A percentile compares a stretch with the other conserved stretches of the same genome.
Conservation (phyloP, 768 basidiomycete genomes). For the Leucogyrophana mollusca region DNA sequence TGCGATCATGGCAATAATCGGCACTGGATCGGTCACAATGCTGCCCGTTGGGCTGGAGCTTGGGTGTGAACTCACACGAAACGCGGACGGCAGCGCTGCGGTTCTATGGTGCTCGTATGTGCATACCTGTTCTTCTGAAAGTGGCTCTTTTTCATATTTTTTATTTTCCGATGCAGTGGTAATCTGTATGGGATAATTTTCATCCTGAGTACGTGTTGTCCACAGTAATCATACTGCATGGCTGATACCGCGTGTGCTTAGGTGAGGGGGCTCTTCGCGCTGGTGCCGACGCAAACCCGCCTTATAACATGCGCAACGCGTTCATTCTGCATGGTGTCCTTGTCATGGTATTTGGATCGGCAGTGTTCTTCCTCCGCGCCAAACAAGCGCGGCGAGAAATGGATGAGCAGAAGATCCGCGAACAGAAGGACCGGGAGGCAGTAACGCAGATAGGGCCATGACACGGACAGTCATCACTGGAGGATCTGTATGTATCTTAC, state of each 20-base stretch:
- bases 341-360: slow-evolving; percentile 35
- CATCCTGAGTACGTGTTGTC: slow-evolving; percentile 49
- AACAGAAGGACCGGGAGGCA: no score
- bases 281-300: slow-evolving; percentile 56
- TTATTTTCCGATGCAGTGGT: slow-evolving; percentile 39
- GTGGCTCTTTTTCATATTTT: no score
- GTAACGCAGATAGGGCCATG: no score
- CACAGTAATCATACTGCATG: not conserved
- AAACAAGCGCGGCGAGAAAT: slow-evolving; percentile 59
- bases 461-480: no score
- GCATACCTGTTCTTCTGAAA: not conserved
- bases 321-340: slow-evolving; percentile 66
- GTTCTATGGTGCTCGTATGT: slow-evolving; percentile 74
- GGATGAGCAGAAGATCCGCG: slow-evolving; percentile 52
- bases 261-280: slow-evolving; percentile 71
- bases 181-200: slow-evolving; percentile 65
- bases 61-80: slow-evolving; percentile 75
- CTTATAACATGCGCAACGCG: slow-evolving; percentile 68
- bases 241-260: slow-evolving; percentile 21
- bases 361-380: slow-evolving; percentile 55
- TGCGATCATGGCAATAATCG: slow-evolving; percentile 66
- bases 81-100: slow-evolving; percentile 75
- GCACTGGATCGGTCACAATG: slow-evolving; percentile 62
- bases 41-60: slow-evolving; percentile 79
- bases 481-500: no score